Evolutionary conservation across 2,329 filamentous ascomycete genomes (phyloP), one percentile per base, ranked within the genome.

Genomic region (Diplodia seriata): DNA sequence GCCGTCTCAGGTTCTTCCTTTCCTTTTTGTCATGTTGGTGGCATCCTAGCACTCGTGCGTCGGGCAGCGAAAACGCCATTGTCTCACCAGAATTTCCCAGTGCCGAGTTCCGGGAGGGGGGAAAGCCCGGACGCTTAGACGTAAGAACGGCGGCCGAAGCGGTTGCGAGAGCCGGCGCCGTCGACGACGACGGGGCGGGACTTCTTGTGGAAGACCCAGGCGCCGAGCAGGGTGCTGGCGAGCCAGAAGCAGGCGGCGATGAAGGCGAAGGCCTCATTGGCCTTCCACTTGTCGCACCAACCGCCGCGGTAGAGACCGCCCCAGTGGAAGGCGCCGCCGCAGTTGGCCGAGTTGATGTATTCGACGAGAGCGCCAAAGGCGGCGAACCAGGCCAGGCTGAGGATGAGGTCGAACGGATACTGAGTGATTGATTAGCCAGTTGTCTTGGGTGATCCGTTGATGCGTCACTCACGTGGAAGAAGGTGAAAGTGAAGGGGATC

Each of bases 181-280:
- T 72, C 71, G 49, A 59, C 64, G 49, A 55, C 62, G 18, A 70
- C 70, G 18, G 61, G 66, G 26, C 68, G 67, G 12, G 40, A 53
- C 54, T 70, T 61, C 66, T 64, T 69, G 65, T 73, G 71, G 64
- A 70, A 71, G 31, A 71, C 70, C 31, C 68, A 69, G 6, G 66
- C 65, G 23, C 68, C 68, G 53, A 91, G 74, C 23, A 90, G 73
- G 18, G 84, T 85, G 56, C 88, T 90, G 14, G 82, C 85, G 50
- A 93, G 84, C 90, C 90, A 93, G 74, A 89, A 82, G 71, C 91
- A 84, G 67, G 89, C 89, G 2, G 88, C 89, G 66, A 93, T 78
- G 80, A 93, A 93, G 59, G 84, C 81, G 74, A 93, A 93, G 4
- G 90, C 90, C 72, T 91, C 85, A 70, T 87, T 83, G 50, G 91